Conservation (phyloP, 495 filamentous ascomycete species). For the Podospora pseudopauciseta region DNA sequence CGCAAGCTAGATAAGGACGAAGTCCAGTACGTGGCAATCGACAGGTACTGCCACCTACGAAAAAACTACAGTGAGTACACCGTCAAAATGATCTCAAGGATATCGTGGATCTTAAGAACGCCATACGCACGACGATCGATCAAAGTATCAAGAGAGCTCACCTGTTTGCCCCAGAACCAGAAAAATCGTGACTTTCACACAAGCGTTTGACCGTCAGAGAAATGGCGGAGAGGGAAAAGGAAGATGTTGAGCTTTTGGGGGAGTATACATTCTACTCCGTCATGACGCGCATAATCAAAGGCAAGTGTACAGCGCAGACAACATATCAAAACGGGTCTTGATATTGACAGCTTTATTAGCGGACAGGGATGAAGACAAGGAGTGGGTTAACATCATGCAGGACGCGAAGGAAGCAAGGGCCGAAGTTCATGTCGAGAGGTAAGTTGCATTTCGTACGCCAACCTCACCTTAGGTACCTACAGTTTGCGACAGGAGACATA, state of each 20-base stretch:
- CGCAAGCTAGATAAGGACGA: too few species aligned
- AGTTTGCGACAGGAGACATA: background rate
- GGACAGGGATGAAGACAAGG: background rate
- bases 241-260: background rate
- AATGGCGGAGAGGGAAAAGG: background rate
- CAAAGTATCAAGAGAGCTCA: background rate
- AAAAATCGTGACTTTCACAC: background rate
- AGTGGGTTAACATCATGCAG: background rate
- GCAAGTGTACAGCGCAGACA: background rate
- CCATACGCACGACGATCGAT: background rate
- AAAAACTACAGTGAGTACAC: background rate
- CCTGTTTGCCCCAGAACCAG: background rate
- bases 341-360: background rate
- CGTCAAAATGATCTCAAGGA: background rate
- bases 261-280: background rate
- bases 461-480: background rate
- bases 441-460: background rate
- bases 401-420: background rate
- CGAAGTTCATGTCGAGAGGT: background rate
- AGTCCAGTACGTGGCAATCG: background rate
- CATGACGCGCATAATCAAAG: background rate
- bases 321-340: background rate
- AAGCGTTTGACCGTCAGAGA: background rate
- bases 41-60: background rate
- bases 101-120: background rate